Base-by-base conservation (phyloP, 257 asterid genomes). In the Cordia subcordata region DNA sequence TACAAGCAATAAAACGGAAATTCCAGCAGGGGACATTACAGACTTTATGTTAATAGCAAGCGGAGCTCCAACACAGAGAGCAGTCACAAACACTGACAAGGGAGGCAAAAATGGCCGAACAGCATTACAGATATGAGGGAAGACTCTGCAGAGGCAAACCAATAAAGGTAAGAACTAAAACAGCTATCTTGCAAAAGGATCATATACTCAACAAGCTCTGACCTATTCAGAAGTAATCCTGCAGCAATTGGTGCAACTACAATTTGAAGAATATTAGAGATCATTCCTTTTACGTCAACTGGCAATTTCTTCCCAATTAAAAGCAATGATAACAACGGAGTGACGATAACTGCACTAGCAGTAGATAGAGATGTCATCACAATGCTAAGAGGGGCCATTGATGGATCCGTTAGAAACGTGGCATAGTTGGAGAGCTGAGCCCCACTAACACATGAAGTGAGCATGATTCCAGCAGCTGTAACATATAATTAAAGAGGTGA, bases 311-410 rank as follows among this genome's bases (percentile, higher is more conserved):
- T 84, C 46, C 97, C 99, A 14, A 92, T 92, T 42, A 92, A 94
- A 72, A 89, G 68, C 62, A 92, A 82, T 33, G 99, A 84, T 76
- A 92, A 73, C 3, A 74, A 65, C 3, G 97, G 99, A 65, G 99
- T 92, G 56, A 86, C 79, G 56, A 92, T 78, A 65, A 77, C 96
- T 0, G 99, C 99, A 60, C 89, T 73, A 20, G 97, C 96, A 18
- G 97, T 92, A 33, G 99, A 92, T 68, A 92, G 65, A 1, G 97
- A 90, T 40, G 99, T 92, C 99, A 92, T 88, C 76, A 92, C 99
- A 39, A 92, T 88, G 77, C 99, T 92, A 47, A 92, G 94, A 38
- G 99, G 97, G 53, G 99, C 99, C 99, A 92, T 84, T 54, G 70
- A 61, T 37, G 97, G 96, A 69, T 89, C 96, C 0, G 99, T 84